Percentiles rank a stretch among this genome's conserved stretches.
These are phyloP conservation scores for Paulownia fortunei DNA, from an alignment of 257 asterid genomes.

Conservation along the genomic window DNA sequence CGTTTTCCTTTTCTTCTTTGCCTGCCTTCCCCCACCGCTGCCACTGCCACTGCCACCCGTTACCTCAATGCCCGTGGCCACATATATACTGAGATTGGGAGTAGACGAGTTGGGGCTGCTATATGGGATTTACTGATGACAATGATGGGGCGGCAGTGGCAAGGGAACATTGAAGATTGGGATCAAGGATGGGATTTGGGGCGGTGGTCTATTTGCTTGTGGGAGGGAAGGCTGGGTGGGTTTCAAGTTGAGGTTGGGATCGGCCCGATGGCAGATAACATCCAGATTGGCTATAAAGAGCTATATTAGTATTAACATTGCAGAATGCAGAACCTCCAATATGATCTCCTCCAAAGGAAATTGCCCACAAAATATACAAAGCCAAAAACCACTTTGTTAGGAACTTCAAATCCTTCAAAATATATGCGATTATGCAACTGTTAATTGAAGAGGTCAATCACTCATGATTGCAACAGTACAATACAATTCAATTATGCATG, in stretches of 20 bases:
- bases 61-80: neutral
- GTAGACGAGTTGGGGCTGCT: neutral
- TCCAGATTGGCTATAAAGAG: neutral
- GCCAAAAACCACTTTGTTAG: neutral
- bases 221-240: too few species aligned
- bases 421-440: neutral
- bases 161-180: neutral
- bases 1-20: neutral
- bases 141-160: neutral
- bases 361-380: neutral
- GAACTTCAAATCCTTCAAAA: neutral
- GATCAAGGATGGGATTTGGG: neutral
- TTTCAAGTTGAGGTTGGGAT: too few species aligned
- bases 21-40: neutral
- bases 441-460: neutral
- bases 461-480: neutral
- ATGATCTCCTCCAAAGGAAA: neutral
- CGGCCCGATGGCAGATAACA: neutral
- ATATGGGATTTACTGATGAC: neutral
- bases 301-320: neutral
- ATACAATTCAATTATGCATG: neutral
- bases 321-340: neutral
- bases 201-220: too few species aligned
- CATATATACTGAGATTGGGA: neutral
- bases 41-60: neutral